phyloP scores from a whole-genome alignment of 208 protist species.

The Trichomonas tenax region DNA sequence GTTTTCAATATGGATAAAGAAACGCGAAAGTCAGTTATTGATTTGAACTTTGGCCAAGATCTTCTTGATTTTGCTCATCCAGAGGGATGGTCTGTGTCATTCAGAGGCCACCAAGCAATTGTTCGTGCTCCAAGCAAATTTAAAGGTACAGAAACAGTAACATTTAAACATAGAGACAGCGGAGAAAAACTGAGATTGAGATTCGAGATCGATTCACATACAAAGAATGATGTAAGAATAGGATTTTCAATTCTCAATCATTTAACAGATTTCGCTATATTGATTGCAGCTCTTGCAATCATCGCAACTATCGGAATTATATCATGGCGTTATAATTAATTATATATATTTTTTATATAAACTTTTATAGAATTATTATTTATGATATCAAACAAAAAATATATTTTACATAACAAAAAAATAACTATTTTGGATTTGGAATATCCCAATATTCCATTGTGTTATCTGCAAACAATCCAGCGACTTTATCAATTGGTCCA shows the following conservation, averaged over 20 bases:
- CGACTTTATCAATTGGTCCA: background rate
- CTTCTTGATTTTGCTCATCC: background rate
- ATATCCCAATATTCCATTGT: background rate
- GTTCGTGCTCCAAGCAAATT: background rate
- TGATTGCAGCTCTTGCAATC: too few species aligned
- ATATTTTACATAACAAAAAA: too few species aligned
- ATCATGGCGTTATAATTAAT: too few species aligned
- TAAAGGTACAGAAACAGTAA: background rate
- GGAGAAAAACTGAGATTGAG: background rate
- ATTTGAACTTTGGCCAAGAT: background rate
- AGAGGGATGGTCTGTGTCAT: background rate
- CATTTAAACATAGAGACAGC: background rate
- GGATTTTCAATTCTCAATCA: too few species aligned
- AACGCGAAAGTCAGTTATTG: background rate
- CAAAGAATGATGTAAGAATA: too few species aligned
- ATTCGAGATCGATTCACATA: background rate
- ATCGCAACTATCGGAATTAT: too few species aligned
- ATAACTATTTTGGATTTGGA: background rate
- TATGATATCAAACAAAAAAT: too few species aligned
- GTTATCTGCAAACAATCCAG: background rate
- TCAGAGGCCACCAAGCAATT: background rate
- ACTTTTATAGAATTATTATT: too few species aligned
- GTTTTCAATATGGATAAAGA: background rate
- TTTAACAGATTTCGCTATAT: too few species aligned
- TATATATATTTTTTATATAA: too few species aligned